These are phyloP conservation scores for Debaryomyces hansenii DNA, from an alignment of 805 yeast species.

Conservation along the genomic window DNA sequence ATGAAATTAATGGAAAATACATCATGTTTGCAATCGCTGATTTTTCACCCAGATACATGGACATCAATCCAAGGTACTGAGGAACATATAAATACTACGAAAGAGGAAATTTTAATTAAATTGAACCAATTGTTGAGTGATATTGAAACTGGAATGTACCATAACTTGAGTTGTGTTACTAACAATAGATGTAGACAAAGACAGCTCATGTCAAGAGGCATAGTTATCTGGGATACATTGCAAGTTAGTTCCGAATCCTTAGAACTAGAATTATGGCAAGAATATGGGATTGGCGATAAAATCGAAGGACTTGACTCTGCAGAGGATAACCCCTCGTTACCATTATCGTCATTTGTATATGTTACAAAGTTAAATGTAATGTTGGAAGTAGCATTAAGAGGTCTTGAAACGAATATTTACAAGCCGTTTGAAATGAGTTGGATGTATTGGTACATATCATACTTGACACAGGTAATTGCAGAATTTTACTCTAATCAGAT, in stretches of 20 bases:
- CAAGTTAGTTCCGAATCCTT: slow-evolving; percentile 73
- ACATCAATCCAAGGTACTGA: slow-evolving; percentile 14
- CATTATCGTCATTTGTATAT: slow-evolving; percentile 70
- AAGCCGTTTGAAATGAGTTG: slow-evolving; percentile 66
- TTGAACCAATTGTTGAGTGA: slow-evolving; percentile 41
- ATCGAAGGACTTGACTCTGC: slow-evolving; percentile 28
- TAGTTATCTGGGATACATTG: slow-evolving; percentile 69
- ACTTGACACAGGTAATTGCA: slow-evolving; percentile 39
- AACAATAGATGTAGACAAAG: slow-evolving; percentile 81
- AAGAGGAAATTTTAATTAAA: slow-evolving; percentile 6
- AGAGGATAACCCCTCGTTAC: slow-evolving; percentile 50
- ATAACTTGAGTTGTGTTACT: slow-evolving; percentile 26
- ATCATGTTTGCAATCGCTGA: slow-evolving; percentile 34
- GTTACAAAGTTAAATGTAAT: slow-evolving; percentile 65
- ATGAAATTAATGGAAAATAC: slow-evolving; percentile 44
- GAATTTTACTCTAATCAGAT: slow-evolving; percentile 48
- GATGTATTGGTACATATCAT: slow-evolving; percentile 67
- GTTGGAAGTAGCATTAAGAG: slow-evolving; percentile 69
- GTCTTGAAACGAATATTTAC: slow-evolving; percentile 74
- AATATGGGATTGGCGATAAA: slow-evolving; percentile 38
- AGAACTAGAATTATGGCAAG: slow-evolving; percentile 47
- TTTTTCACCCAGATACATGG: slow-evolving; percentile 27
- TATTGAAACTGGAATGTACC: slow-evolving; percentile 43
- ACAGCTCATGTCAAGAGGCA: slow-evolving; percentile 61
- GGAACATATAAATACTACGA: slow-evolving; percentile 4